Percentiles rank a stretch among this genome's conserved stretches.
These are phyloP conservation scores for Trichosporon inkin DNA, from an alignment of 1,284 basidiomycete genomes.

Conservation along the genomic window DNA sequence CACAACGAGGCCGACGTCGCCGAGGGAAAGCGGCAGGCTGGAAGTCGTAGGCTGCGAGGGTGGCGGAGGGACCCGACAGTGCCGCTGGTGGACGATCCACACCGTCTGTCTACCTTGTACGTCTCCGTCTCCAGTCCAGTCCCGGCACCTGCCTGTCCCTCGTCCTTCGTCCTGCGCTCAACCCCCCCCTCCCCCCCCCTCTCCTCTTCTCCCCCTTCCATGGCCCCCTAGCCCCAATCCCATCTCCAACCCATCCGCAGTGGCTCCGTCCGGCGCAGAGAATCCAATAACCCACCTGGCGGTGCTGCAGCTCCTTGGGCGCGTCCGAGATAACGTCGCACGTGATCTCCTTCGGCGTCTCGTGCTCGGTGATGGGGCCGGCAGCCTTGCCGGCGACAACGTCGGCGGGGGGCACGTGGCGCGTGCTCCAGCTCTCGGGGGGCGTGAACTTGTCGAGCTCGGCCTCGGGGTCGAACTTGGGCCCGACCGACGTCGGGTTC, in stretches of 20 bases:
- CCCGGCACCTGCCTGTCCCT: no score
- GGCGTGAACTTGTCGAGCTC: conserved; percentile 7
- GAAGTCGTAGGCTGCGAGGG: no score
- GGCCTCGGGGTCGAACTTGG: conserved; percentile 6
- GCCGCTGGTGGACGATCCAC: no score
- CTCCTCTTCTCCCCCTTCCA: conserved; percentile 39
- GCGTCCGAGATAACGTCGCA: conserved; percentile 49
- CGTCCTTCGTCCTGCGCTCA: no score
- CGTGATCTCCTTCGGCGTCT: conserved; percentile 30
- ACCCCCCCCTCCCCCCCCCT: neutral
- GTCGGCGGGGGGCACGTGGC: conserved; percentile 24
- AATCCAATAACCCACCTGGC: conserved; percentile 7
- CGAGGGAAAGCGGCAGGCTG: no score
- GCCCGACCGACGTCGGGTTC: conserved; percentile 6
- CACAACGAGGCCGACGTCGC: no score
- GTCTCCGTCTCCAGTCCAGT: no score
- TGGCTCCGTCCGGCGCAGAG: no score
- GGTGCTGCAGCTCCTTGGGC: conserved; percentile 36
- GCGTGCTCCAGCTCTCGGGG: conserved; percentile 7
- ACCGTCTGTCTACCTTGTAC: no score
- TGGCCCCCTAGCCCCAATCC: no score
- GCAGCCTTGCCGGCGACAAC: conserved; percentile 25
- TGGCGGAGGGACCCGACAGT: no score
- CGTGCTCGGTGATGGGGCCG: conserved; percentile 28
- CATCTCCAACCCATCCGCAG: neutral